Evolutionary conservation across 1,284 basidiomycete species (phyloP).

Genomic region (Testicularia cyperi): DNA sequence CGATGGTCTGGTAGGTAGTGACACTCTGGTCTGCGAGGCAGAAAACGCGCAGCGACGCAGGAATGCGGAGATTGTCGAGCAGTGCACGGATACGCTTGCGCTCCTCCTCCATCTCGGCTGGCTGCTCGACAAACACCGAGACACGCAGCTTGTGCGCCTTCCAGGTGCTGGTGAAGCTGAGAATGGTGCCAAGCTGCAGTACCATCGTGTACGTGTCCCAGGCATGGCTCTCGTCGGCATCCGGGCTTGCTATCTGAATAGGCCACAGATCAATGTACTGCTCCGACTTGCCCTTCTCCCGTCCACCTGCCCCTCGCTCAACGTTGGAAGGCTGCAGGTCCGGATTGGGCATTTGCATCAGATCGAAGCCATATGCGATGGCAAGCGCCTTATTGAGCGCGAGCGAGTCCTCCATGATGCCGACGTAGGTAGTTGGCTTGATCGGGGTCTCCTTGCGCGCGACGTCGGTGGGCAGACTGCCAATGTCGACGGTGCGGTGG

Average conservation of each 20-base stretch:
- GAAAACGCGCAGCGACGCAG: conserved; percentile 56
- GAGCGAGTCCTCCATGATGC: conserved; percentile 58
- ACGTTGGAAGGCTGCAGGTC: conserved; percentile 8
- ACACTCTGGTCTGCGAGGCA: conserved; percentile 47
- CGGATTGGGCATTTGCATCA: conserved; percentile 43
- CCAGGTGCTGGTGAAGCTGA: conserved; percentile 58
- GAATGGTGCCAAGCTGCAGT: conserved; percentile 58
- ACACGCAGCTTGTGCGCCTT: conserved; percentile 56
- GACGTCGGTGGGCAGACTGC: conserved; percentile 49
- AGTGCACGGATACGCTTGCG: conserved; percentile 49
- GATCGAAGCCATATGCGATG: conserved; percentile 55
- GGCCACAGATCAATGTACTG: conserved; percentile 59
- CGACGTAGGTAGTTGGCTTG: conserved; percentile 50
- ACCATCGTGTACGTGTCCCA: conserved; percentile 61
- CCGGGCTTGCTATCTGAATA: conserved; percentile 54
- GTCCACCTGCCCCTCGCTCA: conserved; percentile 1
- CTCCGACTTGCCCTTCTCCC: conserved; percentile 14
- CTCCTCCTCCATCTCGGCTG: conserved; percentile 50
- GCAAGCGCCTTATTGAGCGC: conserved; percentile 59
- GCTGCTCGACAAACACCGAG: conserved; percentile 58
- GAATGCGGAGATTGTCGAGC: conserved; percentile 58
- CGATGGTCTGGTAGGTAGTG: conserved; percentile 53
- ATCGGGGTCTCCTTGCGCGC: conserved; percentile 56
- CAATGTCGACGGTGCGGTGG: conserved; percentile 31
- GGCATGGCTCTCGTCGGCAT: conserved; percentile 43